Evolutionary conservation across 2,329 filamentous ascomycete genomes (phyloP).

Genomic region (Sporothrix brasiliensis): DNA sequence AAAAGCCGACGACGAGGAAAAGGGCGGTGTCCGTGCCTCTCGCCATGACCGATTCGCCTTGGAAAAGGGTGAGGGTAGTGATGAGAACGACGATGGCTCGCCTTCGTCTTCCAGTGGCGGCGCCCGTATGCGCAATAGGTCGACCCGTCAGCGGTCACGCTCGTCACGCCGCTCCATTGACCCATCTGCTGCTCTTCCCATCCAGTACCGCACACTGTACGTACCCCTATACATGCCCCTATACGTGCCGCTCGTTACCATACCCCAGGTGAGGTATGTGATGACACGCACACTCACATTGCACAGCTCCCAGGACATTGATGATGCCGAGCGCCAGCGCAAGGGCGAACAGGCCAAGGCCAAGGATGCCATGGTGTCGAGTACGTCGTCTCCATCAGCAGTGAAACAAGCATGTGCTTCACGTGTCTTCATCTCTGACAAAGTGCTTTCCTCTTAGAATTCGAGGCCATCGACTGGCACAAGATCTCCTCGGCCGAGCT

Average conservation of each 20-base stretch:
- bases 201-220: constrained; percentile 58
- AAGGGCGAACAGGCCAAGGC: constrained; percentile 21
- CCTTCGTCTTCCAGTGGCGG: background rate
- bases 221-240: constrained; percentile 36
- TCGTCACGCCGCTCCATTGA: constrained; percentile 44
- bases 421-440: background rate
- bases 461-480: constrained; percentile 70
- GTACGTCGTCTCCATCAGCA: background rate
- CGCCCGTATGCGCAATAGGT: background rate
- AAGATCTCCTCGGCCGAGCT: constrained; percentile 60
- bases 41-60: constrained; percentile 2
- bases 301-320: constrained; percentile 56
- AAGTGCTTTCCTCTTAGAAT: constrained; percentile 48
- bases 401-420: background rate
- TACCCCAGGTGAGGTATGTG: too few species aligned
- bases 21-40: constrained; percentile 13
- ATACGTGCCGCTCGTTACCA: background rate
- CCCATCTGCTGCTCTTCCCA: constrained; percentile 50
- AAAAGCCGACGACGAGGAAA: constrained; percentile 17
- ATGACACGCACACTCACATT: background rate
- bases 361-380: constrained; percentile 41
- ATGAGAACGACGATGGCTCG: background rate
- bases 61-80: background rate
- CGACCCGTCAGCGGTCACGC: constrained; percentile 4
- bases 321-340: constrained; percentile 52